phyloP scores from a whole-genome alignment of 179 eudicot species.

The Silene noctiflora region DNA sequence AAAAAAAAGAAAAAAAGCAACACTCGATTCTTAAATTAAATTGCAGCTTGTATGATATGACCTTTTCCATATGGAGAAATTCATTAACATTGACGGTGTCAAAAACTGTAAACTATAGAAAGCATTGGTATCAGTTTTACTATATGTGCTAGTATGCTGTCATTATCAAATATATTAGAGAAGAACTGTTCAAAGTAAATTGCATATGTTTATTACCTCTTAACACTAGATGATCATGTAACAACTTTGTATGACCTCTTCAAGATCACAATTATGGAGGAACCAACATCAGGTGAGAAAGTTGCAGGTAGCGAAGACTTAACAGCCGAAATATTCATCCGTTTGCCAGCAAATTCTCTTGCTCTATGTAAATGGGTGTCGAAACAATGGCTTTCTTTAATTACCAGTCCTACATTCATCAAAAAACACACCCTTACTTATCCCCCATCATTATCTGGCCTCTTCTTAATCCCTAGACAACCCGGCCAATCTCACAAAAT shows the following conservation, averaged over 20 bases:
- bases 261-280: slow-evolving; percentile 10
- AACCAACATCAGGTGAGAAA: slow-evolving; percentile 19
- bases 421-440: slow-evolving; percentile 14
- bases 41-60: neutral
- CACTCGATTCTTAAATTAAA: no score
- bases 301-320: slow-evolving; percentile 29
- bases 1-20: no score
- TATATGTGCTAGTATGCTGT: neutral
- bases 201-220: neutral
- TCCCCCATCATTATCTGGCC: slow-evolving; percentile 27
- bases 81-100: neutral
- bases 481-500: neutral
- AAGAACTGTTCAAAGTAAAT: slow-evolving; percentile 7
- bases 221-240: neutral
- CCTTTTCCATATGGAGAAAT: neutral
- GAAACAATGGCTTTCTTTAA: slow-evolving; percentile 22
- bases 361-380: slow-evolving; percentile 22
- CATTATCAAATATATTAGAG: neutral
- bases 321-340: slow-evolving; percentile 21
- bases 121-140: neutral
- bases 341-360: slow-evolving; percentile 17
- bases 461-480: slow-evolving; percentile 28
- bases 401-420: slow-evolving; percentile 12
- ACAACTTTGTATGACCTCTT: neutral
- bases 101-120: neutral